Conservation (phyloP, 2,329 filamentous ascomycete species). For the Ceratocystis harringtonii region DNA sequence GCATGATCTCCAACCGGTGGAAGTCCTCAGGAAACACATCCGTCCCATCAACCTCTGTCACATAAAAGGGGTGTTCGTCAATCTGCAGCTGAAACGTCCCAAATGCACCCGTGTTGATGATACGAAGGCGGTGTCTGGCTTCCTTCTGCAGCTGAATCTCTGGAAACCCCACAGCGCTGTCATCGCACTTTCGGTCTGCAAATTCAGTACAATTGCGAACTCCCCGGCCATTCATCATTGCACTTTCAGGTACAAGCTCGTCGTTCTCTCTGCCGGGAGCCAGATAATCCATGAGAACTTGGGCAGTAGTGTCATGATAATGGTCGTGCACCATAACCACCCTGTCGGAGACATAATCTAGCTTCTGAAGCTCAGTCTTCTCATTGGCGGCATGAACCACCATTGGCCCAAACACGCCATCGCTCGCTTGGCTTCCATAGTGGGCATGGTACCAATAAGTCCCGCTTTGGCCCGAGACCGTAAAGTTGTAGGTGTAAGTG, state of each 20-base stretch:
- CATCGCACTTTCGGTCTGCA: constrained; percentile 31
- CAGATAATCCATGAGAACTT: constrained; percentile 40
- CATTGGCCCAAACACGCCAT: constrained; percentile 53
- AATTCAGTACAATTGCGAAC: constrained; percentile 26
- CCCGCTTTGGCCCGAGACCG: constrained; percentile 36
- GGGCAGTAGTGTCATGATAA: constrained; percentile 45
- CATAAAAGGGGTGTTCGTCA: constrained; percentile 47
- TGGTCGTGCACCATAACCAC: constrained; percentile 57
- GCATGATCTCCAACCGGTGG: constrained; percentile 48
- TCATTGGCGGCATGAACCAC: constrained; percentile 43
- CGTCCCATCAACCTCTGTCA: constrained; percentile 58
- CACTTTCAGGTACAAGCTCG: constrained; percentile 51
- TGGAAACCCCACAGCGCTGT: constrained; percentile 26
- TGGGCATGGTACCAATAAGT: constrained; percentile 53
- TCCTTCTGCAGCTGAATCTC: constrained; percentile 35
- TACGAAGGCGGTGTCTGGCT: constrained; percentile 47
- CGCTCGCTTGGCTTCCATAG: constrained; percentile 47
- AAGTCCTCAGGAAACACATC: constrained; percentile 45
- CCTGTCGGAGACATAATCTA: constrained; percentile 32
- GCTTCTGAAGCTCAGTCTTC: constrained; percentile 22
- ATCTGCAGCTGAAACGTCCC: constrained; percentile 58
- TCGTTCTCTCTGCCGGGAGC: constrained; percentile 38
- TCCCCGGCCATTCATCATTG: constrained; percentile 44
- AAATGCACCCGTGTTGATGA: constrained; percentile 57
- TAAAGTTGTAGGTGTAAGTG: constrained; percentile 53